Evolutionary conservation across 106 monocot species (phyloP).

Genomic region (Platanthera guangdongensis): DNA sequence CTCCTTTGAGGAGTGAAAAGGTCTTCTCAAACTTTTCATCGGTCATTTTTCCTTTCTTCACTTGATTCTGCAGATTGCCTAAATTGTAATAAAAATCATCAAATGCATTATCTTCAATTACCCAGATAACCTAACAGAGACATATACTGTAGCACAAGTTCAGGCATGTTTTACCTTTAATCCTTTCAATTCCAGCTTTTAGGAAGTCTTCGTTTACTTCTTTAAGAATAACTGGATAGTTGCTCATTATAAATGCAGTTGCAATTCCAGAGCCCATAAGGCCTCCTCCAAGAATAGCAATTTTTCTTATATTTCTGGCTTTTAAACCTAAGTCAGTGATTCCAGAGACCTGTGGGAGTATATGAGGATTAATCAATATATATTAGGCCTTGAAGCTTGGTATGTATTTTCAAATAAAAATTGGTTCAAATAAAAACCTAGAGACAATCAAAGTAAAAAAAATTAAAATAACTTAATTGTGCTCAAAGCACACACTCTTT

Average conservation of each 20-base stretch:
- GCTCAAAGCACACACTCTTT: too few species aligned
- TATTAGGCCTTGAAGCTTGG: background rate
- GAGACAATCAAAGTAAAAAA: too few species aligned
- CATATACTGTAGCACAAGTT: too few species aligned
- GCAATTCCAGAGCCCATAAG: slow-evolving; percentile 99
- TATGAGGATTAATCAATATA: background rate
- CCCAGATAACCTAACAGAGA: background rate
- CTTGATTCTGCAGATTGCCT: slow-evolving; percentile 64
- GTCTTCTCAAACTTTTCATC: slow-evolving; percentile 23
- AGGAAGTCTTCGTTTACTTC: slow-evolving; percentile 94
- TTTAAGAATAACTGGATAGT: slow-evolving; percentile 73
- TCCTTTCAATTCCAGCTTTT: slow-evolving; percentile 59
- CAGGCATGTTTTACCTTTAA: slow-evolving; percentile 59
- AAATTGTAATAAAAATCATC: slow-evolving; percentile 12
- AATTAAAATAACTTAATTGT: too few species aligned
- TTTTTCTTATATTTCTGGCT: slow-evolving; percentile 68
- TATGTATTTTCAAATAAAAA: background rate
- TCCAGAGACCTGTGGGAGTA: slow-evolving; percentile 62
- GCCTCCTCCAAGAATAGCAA: slow-evolving; percentile 94
- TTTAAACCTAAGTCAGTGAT: slow-evolving; percentile 64
- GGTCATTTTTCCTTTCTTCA: slow-evolving; percentile 29
- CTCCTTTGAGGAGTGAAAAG: slow-evolving; percentile 17
- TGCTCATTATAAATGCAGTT: slow-evolving; percentile 71
- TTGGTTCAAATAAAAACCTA: background rate
- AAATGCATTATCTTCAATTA: background rate